These are phyloP conservation scores for Tolypocladium cylindrosporum DNA, from an alignment of 2,329 filamentous ascomycete genomes.

Conservation along the genomic window DNA sequence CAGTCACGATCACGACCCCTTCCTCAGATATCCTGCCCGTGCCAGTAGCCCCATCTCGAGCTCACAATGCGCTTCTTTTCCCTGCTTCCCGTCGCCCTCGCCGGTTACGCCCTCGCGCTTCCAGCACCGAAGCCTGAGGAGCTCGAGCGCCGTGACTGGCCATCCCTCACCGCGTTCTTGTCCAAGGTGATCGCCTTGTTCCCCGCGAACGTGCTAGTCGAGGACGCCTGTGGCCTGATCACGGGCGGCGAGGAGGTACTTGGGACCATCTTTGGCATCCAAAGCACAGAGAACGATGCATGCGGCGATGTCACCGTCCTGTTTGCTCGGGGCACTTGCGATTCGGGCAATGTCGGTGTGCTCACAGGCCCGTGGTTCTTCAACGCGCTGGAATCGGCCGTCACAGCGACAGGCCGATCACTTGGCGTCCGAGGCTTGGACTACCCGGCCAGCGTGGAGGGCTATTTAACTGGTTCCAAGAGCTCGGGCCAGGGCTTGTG, in stretches of 20 bases:
- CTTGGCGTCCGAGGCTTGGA: constrained; percentile 16
- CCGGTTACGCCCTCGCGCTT: neutral
- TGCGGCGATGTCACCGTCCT: constrained; percentile 17
- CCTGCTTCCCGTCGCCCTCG: neutral
- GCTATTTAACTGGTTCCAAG: constrained; percentile 12
- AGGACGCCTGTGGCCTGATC: constrained; percentile 7
- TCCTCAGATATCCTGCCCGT: neutral
- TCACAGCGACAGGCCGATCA: constrained; percentile 3
- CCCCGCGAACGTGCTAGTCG: constrained; percentile 5
- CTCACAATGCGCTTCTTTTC: neutral
- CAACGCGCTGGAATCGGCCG: constrained; percentile 7
- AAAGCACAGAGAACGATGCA: constrained; percentile 4
- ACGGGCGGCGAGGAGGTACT: constrained; percentile 5
- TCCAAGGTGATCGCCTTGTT: constrained; percentile 5
- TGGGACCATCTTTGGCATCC: constrained; percentile 7
- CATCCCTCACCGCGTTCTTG: constrained; percentile 4
- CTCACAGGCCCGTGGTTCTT: constrained; percentile 17
- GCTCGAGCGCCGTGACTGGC: neutral
- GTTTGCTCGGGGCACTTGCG: constrained; percentile 20
- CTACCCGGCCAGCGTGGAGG: constrained; percentile 16
- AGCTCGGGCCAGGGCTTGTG: constrained; percentile 13
- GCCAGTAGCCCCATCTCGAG: neutral
- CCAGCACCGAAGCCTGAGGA: neutral
- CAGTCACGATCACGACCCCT: neutral
- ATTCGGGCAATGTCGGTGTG: constrained; percentile 18